phyloP scores from a whole-genome alignment of 257 asterid genomes.

The Jacaranda copaia region DNA sequence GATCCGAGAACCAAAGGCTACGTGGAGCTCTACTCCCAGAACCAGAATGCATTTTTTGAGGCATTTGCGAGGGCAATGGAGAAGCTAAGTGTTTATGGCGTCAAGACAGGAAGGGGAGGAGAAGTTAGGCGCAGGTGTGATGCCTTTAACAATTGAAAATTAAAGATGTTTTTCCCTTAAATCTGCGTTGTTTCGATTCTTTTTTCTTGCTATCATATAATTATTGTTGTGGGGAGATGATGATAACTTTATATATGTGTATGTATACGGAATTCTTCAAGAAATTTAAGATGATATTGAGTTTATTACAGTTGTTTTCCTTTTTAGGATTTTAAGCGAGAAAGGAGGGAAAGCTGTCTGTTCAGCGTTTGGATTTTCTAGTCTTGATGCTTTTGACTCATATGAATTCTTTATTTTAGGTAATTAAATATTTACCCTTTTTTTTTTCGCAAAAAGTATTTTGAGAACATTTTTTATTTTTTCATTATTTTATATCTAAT shows the following conservation, averaged over 20 bases:
- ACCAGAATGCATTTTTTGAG: constrained; percentile 68
- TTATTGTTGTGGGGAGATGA: constrained; percentile 11
- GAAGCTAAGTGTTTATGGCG: constrained; percentile 72
- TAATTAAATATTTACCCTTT: too few species aligned
- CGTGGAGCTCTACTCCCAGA: constrained; percentile 60
- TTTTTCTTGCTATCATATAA: not conserved
- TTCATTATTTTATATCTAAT: too few species aligned
- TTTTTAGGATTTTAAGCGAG: not conserved
- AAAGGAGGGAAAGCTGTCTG: not conserved
- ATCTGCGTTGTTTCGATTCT: constrained; percentile 31
- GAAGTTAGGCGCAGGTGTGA: constrained; percentile 95
- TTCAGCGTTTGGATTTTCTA: not conserved
- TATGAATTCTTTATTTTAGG: not conserved
- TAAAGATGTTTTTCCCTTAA: not conserved
- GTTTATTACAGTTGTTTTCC: constrained; percentile 16
- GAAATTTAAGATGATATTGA: constrained; percentile 32
- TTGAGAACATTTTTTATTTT: too few species aligned
- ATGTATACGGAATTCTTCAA: constrained; percentile 33
- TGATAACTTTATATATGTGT: constrained; percentile 23
- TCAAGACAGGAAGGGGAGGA: constrained; percentile 73
- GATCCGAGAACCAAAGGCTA: constrained; percentile 62
- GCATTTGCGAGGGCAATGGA: constrained; percentile 85
- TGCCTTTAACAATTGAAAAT: constrained; percentile 60
- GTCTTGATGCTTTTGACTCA: not conserved
- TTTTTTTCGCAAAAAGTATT: not conserved